Base-by-base conservation (phyloP, 352 stramenopile species). In the Globisporangium radiosum region DNA sequence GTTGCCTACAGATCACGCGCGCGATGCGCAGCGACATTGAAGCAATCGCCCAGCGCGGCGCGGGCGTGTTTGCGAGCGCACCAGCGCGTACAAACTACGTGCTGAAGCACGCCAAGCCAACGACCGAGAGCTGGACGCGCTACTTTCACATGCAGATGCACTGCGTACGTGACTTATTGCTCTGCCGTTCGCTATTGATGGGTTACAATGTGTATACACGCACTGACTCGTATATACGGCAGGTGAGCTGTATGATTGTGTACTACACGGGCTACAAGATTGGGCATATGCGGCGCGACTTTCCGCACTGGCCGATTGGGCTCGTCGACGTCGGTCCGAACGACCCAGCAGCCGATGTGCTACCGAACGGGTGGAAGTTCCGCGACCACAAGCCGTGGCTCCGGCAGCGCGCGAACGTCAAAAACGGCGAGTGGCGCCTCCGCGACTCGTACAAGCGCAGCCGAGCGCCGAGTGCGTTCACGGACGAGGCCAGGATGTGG, bases 261-360 rank as follows among this genome's bases (percentile, higher is more conserved):
- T 87, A 90, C 56, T 93, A 93, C 62, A 91, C 81, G 39, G 81
- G 69, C 37, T 93, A 93, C 71, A 86, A 85, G 67, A 93, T 81
- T 0, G 78, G 79, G 3, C 53, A 62, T 15, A 91, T 91, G 81
- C 81, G 84, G 14, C 59, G 65, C 39, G 59, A 82, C 45, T 85
- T 73, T 17, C 66, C 77, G n/a, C 66, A 87, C 56, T 93, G 84
- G 84, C 70, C 84, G 37, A 91, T 91, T 36, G 84, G 81, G 2
- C 47, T 87, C 37, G 66, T 93, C 38, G 58, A 73, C 45, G 63
- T 93, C n/a, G 79, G 91, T 60, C 84, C 84, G n/a, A 90, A 89
- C 52, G 76, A 86, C 38, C 79, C 84, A 14, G 69, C 77, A 40
- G 51, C 57, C 10, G 65, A 60, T 51, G 82, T 93, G 42, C 44